phyloP scores from a whole-genome alignment of 2,329 filamentous ascomycete genomes.

The Phialocephala subalpina region DNA sequence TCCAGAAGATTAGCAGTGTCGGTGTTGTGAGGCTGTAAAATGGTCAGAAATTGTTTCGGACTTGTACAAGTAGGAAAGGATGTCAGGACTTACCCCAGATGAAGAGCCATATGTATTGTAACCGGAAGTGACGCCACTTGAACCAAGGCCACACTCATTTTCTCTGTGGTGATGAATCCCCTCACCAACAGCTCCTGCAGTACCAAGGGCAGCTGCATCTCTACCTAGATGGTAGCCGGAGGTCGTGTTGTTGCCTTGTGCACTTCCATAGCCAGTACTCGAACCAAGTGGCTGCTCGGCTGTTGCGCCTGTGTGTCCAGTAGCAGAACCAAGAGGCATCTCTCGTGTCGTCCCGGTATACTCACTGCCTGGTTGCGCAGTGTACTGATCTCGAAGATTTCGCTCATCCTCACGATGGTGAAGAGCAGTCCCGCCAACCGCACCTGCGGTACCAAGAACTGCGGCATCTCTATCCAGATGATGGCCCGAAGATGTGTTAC shows the following conservation, averaged over 20 bases:
- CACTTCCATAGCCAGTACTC: background rate
- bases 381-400: background rate
- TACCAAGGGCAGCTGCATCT: slow-evolving; percentile 29
- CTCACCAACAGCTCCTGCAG: slow-evolving; percentile 27
- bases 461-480: slow-evolving; percentile 29
- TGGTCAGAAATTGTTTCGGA: background rate
- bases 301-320: slow-evolving; percentile 7
- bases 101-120: background rate
- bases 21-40: slow-evolving; percentile 40
- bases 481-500: slow-evolving; percentile 4
- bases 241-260: background rate
- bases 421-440: slow-evolving; percentile 27
- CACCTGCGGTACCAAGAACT: slow-evolving; percentile 27
- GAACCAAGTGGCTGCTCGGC: background rate
- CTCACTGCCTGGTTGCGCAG: background rate
- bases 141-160: slow-evolving; percentile 17
- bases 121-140: slow-evolving; percentile 7
- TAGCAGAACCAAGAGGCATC: background rate
- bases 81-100: background rate
- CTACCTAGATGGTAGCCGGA: slow-evolving; percentile 22
- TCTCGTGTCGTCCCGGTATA: slow-evolving; percentile 5
- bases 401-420: slow-evolving; percentile 29
- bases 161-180: slow-evolving; percentile 30
- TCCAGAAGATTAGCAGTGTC: slow-evolving; percentile 41
- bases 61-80: background rate